These are phyloP conservation scores for Paramecium primaurelia DNA, from an alignment of 73 alveolate species.

Conservation along the genomic window DNA sequence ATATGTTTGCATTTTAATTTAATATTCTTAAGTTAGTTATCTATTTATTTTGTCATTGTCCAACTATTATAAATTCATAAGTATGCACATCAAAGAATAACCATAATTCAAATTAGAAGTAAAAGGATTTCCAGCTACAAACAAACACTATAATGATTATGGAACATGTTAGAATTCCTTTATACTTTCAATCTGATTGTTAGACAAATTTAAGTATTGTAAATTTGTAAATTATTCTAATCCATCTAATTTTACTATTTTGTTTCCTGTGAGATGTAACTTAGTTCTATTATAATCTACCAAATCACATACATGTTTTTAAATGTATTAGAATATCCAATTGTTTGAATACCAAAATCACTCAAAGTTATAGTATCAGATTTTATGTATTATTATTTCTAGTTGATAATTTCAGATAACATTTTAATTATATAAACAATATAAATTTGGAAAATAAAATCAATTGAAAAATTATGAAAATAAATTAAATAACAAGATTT, in stretches of 20 bases:
- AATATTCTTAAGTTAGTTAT: background rate
- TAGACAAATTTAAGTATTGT: background rate
- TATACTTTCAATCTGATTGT: background rate
- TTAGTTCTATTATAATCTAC: background rate
- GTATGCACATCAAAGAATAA: background rate
- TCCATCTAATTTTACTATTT: background rate
- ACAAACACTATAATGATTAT: background rate
- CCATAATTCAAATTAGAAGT: background rate
- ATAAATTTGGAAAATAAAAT: too few species aligned
- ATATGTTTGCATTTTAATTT: background rate
- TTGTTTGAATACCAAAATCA: background rate
- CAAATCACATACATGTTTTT: background rate
- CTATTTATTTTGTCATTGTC: background rate
- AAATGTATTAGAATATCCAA: background rate
- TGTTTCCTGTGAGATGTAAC: background rate
- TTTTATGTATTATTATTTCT: background rate
- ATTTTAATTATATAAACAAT: background rate
- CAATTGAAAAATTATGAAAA: too few species aligned
- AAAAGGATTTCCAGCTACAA: background rate
- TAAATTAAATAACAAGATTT: too few species aligned
- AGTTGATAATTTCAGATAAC: constrained; percentile 7
- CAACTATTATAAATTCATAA: background rate
- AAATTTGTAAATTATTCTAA: background rate
- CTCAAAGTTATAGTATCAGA: background rate
- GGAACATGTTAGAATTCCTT: background rate